Conservation (phyloP, 2,329 filamentous ascomycete species). For the Scytalidium lignicola region DNA sequence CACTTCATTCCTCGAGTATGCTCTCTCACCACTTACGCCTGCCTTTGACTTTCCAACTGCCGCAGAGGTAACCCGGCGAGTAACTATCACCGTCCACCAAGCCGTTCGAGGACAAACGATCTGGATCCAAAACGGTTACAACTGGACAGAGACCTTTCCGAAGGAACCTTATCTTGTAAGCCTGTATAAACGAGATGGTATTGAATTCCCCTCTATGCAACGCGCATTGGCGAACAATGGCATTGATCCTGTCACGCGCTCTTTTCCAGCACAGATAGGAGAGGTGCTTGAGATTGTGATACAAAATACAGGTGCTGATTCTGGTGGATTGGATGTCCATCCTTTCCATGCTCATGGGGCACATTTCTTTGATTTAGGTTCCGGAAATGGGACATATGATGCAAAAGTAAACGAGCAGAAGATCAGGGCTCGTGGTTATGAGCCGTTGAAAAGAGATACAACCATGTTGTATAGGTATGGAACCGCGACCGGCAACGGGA, state of each 20-base stretch:
- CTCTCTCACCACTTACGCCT: conserved; percentile 21
- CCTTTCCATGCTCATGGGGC: conserved; percentile 43
- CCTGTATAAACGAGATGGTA: conserved; percentile 35
- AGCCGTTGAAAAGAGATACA: conserved; percentile 27
- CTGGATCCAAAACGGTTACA: conserved; percentile 27
- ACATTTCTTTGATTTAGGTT: conserved; percentile 39
- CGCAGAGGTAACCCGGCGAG: conserved; percentile 30
- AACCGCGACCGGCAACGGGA: conserved; percentile 24
- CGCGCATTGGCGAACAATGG: conserved; percentile 36
- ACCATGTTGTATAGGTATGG: conserved; percentile 41
- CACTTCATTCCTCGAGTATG: conserved; percentile 29
- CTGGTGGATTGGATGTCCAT: conserved; percentile 32
- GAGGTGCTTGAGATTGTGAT: conserved; percentile 42
- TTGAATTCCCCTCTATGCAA: conserved; percentile 35
- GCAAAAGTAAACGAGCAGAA: conserved; percentile 33
- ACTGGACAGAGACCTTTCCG: conserved; percentile 29
- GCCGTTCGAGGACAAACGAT: conserved; percentile 12
- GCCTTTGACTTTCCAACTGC: conserved; percentile 23
- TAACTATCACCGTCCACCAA: conserved; percentile 30
- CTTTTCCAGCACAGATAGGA: conserved; percentile 39
- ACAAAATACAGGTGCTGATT: conserved; percentile 34
- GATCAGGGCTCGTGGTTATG: conserved; percentile 18
- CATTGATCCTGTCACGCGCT: conserved; percentile 35
- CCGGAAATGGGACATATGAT: conserved; percentile 40
- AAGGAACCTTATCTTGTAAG: conserved; percentile 38